Base-by-base conservation (phyloP, 768 basidiomycete genomes). In the Boletus rubroflammeus region DNA sequence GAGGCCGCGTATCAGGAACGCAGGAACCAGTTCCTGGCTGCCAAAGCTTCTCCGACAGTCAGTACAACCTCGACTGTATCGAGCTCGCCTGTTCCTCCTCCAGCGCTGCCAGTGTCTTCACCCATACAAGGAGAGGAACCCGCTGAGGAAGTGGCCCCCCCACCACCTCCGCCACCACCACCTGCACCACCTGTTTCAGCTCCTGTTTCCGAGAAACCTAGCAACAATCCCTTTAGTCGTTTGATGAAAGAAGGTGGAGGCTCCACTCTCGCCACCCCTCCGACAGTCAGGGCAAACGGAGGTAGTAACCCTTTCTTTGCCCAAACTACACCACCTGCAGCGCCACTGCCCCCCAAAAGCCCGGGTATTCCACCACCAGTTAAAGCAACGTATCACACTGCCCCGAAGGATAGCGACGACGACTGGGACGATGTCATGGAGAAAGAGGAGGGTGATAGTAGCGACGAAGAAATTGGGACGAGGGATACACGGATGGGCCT, bases 401-500 rank as follows among this genome's bases (percentile, higher is more conserved):
- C 82, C 0, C 78, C 86, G 1, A 69, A 72, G 3, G 76, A 75
- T 32, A 74, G 76, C 31, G 86, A 89, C 2, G 88, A 90, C 17
- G 91, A 93, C 47, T 95, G 93, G 92, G 92, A 87, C 51, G 83
- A 85, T n/a, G 75, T 91, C 46, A 75, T 82, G 63, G 92, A 94
- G 68, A 84, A 82, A 40, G 80, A 84, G 21, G 81, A 81, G 5
- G 80, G 81, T 6, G 85, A 87, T 61, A 86, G 82, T 57, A 86
- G 83, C 49, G 91, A 93, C 51, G 93, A 93, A 67, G 93, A 93
- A 55, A 73, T 87, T 45, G 76, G 78, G n/a, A 78, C 77, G 4
- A 77, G 94, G 41, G 77, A 75, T 47, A 81, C 77, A 17, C 78
- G 90, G 15, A 79, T 80, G 54, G 82, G 84, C 51, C 82, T 98